These are phyloP conservation scores for Albizia julibrissin DNA, from an alignment of 306 rosid species.

Conservation along the genomic window DNA sequence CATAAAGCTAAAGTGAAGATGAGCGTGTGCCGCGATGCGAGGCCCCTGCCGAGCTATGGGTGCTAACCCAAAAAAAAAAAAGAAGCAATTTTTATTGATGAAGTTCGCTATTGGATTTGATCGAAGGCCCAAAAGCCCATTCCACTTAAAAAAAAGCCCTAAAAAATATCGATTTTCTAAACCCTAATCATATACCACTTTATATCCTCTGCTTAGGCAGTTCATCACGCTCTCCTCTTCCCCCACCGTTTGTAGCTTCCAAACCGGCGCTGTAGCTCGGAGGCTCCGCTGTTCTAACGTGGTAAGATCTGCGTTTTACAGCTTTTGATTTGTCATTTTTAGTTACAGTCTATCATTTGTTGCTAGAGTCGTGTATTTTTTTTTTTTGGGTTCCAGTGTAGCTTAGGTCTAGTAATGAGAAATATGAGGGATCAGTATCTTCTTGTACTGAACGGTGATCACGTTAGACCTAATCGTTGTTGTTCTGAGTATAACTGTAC, in stretches of 20 bases:
- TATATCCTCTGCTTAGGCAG: not conserved
- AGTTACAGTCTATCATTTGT: not conserved
- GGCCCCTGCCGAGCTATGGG: no score
- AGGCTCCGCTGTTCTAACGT: not conserved
- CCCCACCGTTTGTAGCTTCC: not conserved
- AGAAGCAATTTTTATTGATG: not conserved
- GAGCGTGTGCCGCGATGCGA: no score
- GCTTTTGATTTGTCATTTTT: not conserved
- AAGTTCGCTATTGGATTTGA: not conserved
- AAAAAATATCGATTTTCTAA: not conserved
- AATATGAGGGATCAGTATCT: not conserved
- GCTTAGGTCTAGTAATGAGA: not conserved
- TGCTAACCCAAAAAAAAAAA: no score
- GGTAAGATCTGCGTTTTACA: conserved; percentile 36
- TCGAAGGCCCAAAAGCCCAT: not conserved
- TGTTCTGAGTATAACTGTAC: not conserved
- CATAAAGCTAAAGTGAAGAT: no score
- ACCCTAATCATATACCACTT: conserved; percentile 25
- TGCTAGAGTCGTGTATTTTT: not conserved
- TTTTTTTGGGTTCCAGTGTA: not conserved
- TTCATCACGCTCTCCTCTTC: not conserved
- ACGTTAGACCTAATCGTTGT: not conserved
- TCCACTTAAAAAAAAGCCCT: not conserved
- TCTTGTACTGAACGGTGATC: not conserved
- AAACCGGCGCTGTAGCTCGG: conserved; percentile 31